Evolutionary conservation across 768 basidiomycete genomes (phyloP).

Genomic region (Pleurotus ostreatus): DNA sequence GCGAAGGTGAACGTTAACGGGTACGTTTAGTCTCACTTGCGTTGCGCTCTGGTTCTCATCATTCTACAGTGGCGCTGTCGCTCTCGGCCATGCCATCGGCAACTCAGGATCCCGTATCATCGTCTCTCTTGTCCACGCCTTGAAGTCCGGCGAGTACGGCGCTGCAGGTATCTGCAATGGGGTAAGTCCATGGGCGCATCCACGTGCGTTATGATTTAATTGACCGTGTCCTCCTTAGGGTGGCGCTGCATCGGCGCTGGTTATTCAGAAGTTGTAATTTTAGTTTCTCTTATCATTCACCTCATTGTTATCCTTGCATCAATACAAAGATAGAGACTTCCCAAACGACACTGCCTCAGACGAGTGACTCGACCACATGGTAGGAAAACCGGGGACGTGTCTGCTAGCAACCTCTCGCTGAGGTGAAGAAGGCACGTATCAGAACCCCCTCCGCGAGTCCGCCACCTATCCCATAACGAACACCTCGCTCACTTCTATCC

Average conservation of each 20-base stretch:
- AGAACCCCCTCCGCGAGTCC: too few species aligned
- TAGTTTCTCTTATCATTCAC: constrained; percentile 9
- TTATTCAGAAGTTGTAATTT: constrained; percentile 80
- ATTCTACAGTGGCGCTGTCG: constrained; percentile 81
- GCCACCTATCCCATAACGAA: too few species aligned
- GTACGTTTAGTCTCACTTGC: constrained; percentile 36
- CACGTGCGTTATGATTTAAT: constrained; percentile 7
- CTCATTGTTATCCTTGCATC: constrained; percentile 5
- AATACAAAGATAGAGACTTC: constrained; percentile 8
- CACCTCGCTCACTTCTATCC: too few species aligned
- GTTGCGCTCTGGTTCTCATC: constrained; percentile 8
- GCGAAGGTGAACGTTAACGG: constrained; percentile 89
- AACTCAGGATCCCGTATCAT: constrained; percentile 94
- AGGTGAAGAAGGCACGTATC: too few species aligned
- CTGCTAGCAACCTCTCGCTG: too few species aligned
- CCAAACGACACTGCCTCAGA: not conserved
- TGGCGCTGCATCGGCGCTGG: constrained; percentile 87
- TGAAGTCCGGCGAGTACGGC: constrained; percentile 90
- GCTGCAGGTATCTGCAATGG: constrained; percentile 97
- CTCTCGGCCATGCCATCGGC: constrained; percentile 94
- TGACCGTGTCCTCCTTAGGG: constrained; percentile 47
- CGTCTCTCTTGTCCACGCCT: constrained; percentile 87
- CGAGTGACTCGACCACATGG: too few species aligned
- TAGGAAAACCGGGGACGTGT: too few species aligned
- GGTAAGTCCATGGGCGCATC: constrained; percentile 43